Base-by-base conservation (phyloP, 2,329 filamentous ascomycete species). In the Fusarium luffae region DNA sequence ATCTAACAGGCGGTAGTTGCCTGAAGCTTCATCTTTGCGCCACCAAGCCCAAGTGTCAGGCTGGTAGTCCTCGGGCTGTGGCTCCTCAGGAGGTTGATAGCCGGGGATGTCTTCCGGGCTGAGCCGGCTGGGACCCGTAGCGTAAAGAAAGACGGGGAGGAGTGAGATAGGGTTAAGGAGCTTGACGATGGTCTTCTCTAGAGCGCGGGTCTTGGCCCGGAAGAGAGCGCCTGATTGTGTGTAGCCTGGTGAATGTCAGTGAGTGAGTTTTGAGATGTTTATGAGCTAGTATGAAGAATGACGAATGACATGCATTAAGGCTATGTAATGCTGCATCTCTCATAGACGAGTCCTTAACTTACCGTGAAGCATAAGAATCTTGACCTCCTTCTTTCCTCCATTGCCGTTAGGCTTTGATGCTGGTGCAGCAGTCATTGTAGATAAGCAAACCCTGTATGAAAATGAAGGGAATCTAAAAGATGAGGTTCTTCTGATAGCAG, bases 191-290 rank as follows among this genome's bases (percentile, higher is more conserved):
- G 90, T 84, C 80, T 98, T 97, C 74, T 94, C 89, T 2, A 98
- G 85, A 13, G 93, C 93, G 79, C 93, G 92, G 47, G 93, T 97
- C 83, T 98, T 98, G 79, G 91, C 88, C 78, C 89, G 91, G 87
- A 98, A 98, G 68, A 94, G 84, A 6, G 90, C 81, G 6, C 94
- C 94, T 28, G 93, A 97, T 84, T 98, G 95, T 10, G 95, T 97
- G 86, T 90, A 98, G 80, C 95, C 92, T 90, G 44, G 25, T 21
- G 37, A 37, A 51, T 59, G 40, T 46, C 25, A 50, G 40, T 18
- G 52, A 56, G 49, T 68, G 50, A 66, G 63, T 46, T 58, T 42
- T 64, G 47, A 44, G 40, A 50, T 47, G 42, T 46, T 37, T 55
- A 42, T 28, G 25, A 7, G 42, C 28, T 40, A 40, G 32, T 63